Evolutionary conservation across 1,284 basidiomycete species (phyloP), one percentile per base, ranked within the genome.

Genomic region (Papiliotrema terrestris): DNA sequence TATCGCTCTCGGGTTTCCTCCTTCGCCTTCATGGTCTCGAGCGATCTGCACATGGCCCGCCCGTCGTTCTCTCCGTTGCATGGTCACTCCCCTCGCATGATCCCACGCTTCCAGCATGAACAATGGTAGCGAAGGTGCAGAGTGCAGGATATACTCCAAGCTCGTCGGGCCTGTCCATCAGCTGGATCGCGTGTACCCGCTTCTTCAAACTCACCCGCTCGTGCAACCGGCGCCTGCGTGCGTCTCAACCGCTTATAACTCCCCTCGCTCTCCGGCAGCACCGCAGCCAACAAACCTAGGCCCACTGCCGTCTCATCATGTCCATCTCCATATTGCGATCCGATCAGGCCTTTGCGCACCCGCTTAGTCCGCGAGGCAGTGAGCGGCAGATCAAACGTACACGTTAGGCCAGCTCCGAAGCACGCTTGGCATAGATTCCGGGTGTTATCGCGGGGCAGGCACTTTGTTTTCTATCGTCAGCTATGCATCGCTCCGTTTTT

Each of bases 341-440:
- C 29, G 29, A 32, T 32, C 43, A 61, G 36, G 2, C 59, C 63
- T 17, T 57, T 55, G 9, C 60, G 63, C 29, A 67, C 56, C 11
- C 65, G 59, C 44, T 67, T 67, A 15, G 59, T 63, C 23, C 65
- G 56, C 1, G 65, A 65, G 2, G 58, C 63, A 2, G 65, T 63
- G 8, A 67, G 49, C 3, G 65, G 65, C 45, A 65, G 37, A 20
- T 67, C 61, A 49, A 63, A 67, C 1, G 65, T 67, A 32, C 62
- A 66, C 15, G 50, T 55, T 13, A 55, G 14, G 6, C 32, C 45
- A 5, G 60, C 57, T 6, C 42, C 41, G 26, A 48, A 45, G 48
- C 66, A 68, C 23, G 60, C 50, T 26, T 45, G 19, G 23, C 43
- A 45, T 45, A 19, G 43, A 23, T 45, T 20, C 5, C 43, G 43